These are phyloP conservation scores for Phytophthora colocasiae DNA, from an alignment of 352 stramenopile species.

Conservation along the genomic window DNA sequence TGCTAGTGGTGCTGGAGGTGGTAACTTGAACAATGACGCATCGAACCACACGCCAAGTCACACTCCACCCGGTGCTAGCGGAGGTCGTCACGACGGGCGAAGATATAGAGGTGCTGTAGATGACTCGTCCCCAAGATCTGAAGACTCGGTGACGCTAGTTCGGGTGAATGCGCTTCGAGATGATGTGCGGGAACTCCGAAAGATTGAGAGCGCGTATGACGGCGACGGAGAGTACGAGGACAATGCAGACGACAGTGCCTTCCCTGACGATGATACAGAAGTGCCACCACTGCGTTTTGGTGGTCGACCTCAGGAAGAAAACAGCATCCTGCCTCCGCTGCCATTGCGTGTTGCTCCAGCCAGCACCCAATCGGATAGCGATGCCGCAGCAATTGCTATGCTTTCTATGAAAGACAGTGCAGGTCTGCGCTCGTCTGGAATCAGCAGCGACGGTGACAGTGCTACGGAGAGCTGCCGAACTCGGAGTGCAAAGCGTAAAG, in stretches of 20 bases:
- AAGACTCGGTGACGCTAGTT: conserved; percentile 73
- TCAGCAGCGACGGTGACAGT: conserved; percentile 56
- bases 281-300: conserved; percentile 33
- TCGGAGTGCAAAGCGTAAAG: conserved; percentile 70
- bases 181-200: conserved; percentile 74
- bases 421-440: conserved; percentile 27
- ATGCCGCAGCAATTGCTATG: conserved; percentile 79
- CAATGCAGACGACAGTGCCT: conserved; percentile 53
- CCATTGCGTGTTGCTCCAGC: conserved; percentile 27
- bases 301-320: conserved; percentile 35
- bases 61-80: conserved; percentile 33
- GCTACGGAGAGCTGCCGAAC: conserved; percentile 35
- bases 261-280: conserved; percentile 42
- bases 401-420: conserved; percentile 80
- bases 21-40: conserved; percentile 20
- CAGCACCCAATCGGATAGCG: conserved; percentile 75
- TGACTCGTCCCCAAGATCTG: conserved; percentile 48
- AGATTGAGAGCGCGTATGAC: conserved; percentile 74
- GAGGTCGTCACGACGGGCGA: conserved; percentile 23
- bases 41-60: conserved; percentile 43
- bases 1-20: conserved; percentile 10
- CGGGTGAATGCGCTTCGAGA: conserved; percentile 79
- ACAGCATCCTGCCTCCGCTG: conserved; percentile 26
- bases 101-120: conserved; percentile 38
- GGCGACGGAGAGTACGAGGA: conserved; percentile 76